Percentiles rank a stretch among this genome's conserved stretches.
phyloP scores from a whole-genome alignment of 495 filamentous ascomycete genomes.

The Paragyromitra xinjiangensis region DNA sequence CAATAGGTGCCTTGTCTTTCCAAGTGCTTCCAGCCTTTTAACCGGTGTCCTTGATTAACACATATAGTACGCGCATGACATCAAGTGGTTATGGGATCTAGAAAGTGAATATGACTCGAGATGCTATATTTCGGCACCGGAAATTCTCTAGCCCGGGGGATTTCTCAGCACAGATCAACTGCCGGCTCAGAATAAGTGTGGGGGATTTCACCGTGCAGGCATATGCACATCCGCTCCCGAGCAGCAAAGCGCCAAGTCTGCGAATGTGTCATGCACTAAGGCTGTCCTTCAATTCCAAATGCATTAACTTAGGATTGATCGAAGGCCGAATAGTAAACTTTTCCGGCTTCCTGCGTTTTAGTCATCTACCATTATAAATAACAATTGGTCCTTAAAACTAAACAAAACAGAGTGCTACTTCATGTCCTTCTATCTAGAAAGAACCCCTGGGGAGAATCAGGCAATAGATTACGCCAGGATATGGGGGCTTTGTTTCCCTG shows the following conservation, averaged over 20 bases:
- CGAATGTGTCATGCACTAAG: neutral
- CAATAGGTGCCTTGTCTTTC: neutral
- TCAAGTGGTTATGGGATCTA: neutral
- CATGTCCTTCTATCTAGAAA: neutral
- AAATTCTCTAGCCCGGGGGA: neutral
- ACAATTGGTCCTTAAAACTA: neutral
- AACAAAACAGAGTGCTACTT: slow-evolving; percentile 10
- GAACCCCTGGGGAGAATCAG: slow-evolving; percentile 7
- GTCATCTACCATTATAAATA: neutral
- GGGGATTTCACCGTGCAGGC: neutral
- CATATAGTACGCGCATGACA: neutral
- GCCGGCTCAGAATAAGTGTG: neutral
- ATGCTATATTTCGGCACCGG: neutral
- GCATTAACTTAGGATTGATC: neutral
- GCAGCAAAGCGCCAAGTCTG: neutral
- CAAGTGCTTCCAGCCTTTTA: neutral
- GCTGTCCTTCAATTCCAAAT: neutral
- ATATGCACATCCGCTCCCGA: neutral
- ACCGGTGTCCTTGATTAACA: neutral
- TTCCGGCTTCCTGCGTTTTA: neutral
- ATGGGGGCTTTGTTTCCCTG: slow-evolving; percentile 16
- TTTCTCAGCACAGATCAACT: slow-evolving; percentile 2
- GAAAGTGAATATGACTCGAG: neutral
- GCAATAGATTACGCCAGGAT: slow-evolving; percentile 16
- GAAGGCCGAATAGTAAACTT: neutral